Evolutionary conservation across 2,329 filamentous ascomycete species (phyloP).

Genomic region (Alternaria ethzedia): DNA sequence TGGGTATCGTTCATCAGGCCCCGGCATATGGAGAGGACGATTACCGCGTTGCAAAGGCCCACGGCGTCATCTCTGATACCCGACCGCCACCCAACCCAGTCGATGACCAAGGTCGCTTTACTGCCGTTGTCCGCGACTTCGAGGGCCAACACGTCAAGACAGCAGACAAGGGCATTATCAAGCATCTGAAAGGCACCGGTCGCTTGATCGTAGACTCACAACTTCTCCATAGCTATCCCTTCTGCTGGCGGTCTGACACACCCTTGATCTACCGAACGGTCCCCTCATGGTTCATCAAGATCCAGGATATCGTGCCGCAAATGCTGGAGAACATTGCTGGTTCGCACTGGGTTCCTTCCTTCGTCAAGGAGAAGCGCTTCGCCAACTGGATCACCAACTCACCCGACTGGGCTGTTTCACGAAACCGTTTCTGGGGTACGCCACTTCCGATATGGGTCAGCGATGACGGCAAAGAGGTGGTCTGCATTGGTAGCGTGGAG

Average conservation of each 20-base stretch:
- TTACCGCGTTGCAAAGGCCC: conserved; percentile 80
- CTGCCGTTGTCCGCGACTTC: conserved; percentile 77
- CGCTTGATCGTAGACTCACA: conserved; percentile 85
- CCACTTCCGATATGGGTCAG: conserved; percentile 92
- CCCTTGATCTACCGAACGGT: conserved; percentile 92
- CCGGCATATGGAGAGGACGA: conserved; percentile 96
- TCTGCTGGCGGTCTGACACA: conserved; percentile 94
- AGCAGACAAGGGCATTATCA: conserved; percentile 92
- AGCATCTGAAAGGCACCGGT: conserved; percentile 78
- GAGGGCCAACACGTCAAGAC: conserved; percentile 87
- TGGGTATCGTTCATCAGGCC: conserved; percentile 91
- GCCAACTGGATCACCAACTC: conserved; percentile 90
- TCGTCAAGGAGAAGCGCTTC: conserved; percentile 91
- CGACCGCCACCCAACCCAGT: conserved; percentile 88
- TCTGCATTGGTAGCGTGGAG: conserved; percentile 83
- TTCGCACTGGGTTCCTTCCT: conserved; percentile 89
- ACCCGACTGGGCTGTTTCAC: conserved; percentile 92
- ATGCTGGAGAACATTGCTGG: conserved; percentile 91
- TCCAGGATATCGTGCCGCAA: conserved; percentile 79
- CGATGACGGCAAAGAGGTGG: conserved; percentile 83
- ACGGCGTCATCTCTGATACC: conserved; percentile 77
- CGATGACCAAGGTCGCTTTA: conserved; percentile 83
- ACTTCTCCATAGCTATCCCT: conserved; percentile 88
- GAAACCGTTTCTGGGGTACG: conserved; percentile 95
- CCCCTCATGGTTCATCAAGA: conserved; percentile 93